Conservation (phyloP, 495 filamentous ascomycete species). For the Aspergillus saccharolyticus region DNA sequence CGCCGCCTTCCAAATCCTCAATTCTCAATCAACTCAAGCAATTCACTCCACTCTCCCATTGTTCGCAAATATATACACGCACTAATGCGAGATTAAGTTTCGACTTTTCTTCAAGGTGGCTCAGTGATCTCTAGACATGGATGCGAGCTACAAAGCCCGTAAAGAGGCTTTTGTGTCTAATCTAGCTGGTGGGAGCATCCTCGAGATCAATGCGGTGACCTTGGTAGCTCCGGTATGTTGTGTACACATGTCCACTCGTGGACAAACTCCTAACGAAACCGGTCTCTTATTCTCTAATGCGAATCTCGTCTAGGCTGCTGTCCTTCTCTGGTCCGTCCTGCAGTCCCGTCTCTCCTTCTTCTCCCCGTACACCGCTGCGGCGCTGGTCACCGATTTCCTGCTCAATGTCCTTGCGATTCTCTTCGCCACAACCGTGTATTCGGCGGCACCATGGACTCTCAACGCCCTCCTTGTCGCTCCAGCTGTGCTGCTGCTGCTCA, state of each 20-base stretch:
- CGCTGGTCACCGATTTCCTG: constrained; percentile 73
- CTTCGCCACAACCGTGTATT: constrained; percentile 83
- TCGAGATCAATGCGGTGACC: constrained; percentile 82
- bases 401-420: constrained; percentile 78
- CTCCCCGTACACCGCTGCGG: constrained; percentile 60
- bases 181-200: constrained; percentile 75
- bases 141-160: constrained; percentile 70
- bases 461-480: constrained; percentile 70
- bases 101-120: not conserved
- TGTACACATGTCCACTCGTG: too few relatives aligned
- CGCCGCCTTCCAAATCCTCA: not conserved
- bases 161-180: constrained; percentile 97
- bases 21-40: too few relatives aligned
- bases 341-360: constrained; percentile 88
- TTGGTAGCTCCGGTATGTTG: constrained; percentile 73
- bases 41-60: not conserved
- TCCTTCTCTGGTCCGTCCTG: constrained; percentile 82
- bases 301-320: constrained; percentile 54
- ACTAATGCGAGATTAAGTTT: constrained; percentile 1
- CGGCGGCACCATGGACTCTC: constrained; percentile 66
- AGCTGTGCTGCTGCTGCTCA: constrained; percentile 56
- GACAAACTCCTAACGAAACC: not conserved
- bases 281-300: not conserved
- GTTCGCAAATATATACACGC: not conserved
- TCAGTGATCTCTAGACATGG: constrained; percentile 32